These are phyloP conservation scores for Sporodiniella umbellata DNA, from an alignment of 371 early-diverging fungal species.

Conservation along the genomic window DNA sequence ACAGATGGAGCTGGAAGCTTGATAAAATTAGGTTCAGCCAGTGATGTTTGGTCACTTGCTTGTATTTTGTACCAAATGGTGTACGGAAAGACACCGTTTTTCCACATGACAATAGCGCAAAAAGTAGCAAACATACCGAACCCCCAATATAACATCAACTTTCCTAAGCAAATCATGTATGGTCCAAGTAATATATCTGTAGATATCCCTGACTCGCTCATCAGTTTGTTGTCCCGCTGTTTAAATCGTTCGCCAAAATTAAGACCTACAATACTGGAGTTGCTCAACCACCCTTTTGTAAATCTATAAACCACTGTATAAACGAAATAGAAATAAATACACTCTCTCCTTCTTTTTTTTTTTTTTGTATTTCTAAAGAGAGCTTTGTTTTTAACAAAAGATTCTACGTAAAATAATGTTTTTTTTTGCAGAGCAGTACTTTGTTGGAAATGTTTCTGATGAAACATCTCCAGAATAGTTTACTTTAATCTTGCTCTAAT, in stretches of 20 bases:
- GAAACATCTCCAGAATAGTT: no score
- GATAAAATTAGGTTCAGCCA: constrained; percentile 58
- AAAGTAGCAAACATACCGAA: constrained; percentile 74
- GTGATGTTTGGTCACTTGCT: constrained; percentile 98
- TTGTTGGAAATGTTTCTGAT: no score
- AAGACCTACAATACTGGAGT: constrained; percentile 2
- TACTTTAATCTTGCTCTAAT: no score
- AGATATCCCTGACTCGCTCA: neutral
- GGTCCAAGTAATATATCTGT: neutral
- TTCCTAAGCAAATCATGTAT: constrained; percentile 30
- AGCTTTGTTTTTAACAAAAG: no score
- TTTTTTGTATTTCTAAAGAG: no score
- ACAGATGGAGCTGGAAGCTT: constrained; percentile 6
- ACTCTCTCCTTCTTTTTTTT: neutral
- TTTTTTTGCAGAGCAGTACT: no score
- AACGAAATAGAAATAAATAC: neutral
- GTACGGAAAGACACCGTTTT: constrained; percentile 89
- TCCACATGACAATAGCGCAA: constrained; percentile 58
- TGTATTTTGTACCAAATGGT: constrained; percentile 97
- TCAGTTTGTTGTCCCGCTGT: neutral
- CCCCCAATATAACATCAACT: constrained; percentile 57
- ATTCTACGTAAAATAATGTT: no score
- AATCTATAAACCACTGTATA: neutral
- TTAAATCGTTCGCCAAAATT: constrained; percentile 1
- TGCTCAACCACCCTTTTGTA: constrained; percentile 1